Conservation (phyloP, 768 basidiomycete genomes). For the Cystofilobasidium bisporidii region DNA sequence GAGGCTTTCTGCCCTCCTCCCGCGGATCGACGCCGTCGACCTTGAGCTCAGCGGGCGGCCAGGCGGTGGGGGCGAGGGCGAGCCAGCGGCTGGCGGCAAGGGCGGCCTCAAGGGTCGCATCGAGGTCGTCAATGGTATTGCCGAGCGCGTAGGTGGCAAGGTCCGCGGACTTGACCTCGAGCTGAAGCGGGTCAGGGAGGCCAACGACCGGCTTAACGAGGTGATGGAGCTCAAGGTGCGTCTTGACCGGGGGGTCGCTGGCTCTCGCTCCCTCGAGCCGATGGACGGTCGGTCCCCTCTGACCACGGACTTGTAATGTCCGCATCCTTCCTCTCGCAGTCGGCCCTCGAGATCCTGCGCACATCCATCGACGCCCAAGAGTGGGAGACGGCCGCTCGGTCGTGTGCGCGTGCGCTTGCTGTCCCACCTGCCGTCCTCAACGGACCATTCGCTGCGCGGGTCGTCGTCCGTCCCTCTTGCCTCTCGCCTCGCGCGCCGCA, state of each 20-base stretch:
- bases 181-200: constrained; percentile 78
- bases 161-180: constrained; percentile 85
- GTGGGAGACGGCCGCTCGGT: constrained; percentile 89
- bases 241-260: constrained; percentile 12
- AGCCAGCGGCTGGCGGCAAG: constrained; percentile 8
- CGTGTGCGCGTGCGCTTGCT: constrained; percentile 79
- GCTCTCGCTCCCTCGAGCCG: neutral
- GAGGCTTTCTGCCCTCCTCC: constrained; percentile 8
- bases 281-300: no score
- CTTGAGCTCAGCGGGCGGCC: constrained; percentile 7
- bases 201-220: constrained; percentile 80
- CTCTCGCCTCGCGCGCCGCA: neutral
- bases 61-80: neutral
- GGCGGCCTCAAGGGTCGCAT: constrained; percentile 39
- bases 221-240: constrained; percentile 89
- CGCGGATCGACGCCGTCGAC: constrained; percentile 25
- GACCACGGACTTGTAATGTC: no score
- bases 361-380: constrained; percentile 66
- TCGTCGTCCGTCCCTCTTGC: constrained; percentile 44
- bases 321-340: constrained; percentile 43
- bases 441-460: constrained; percentile 70
- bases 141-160: constrained; percentile 76
- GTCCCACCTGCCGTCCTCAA: constrained; percentile 66
- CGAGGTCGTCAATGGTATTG: constrained; percentile 39
- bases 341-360: constrained; percentile 53